These are phyloP conservation scores for Fusarium annulatum DNA, from an alignment of 2,329 filamentous ascomycete genomes.

Conservation along the genomic window DNA sequence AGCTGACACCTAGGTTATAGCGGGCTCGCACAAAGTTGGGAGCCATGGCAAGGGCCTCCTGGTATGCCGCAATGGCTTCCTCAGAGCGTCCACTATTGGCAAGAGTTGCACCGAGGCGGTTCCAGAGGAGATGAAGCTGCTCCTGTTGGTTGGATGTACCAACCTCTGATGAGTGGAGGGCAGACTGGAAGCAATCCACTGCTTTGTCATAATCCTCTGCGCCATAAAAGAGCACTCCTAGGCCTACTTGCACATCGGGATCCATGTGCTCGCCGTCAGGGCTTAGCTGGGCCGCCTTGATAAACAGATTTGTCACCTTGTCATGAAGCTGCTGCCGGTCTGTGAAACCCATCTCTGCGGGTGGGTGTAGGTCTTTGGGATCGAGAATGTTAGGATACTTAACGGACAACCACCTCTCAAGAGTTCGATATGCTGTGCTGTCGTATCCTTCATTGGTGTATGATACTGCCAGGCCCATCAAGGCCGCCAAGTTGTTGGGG, in stretches of 20 bases:
- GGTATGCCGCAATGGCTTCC: slow-evolving; percentile 96
- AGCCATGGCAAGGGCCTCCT: slow-evolving; percentile 87
- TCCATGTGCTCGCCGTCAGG: slow-evolving; percentile 97
- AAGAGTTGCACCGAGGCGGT: slow-evolving; percentile 92
- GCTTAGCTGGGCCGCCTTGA: slow-evolving; percentile 89
- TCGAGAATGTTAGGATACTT: slow-evolving; percentile 89
- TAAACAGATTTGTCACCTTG: slow-evolving; percentile 90
- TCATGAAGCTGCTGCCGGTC: slow-evolving; percentile 91
- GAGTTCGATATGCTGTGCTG: slow-evolving; percentile 92
- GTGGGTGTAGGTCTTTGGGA: slow-evolving; percentile 76
- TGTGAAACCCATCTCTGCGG: slow-evolving; percentile 91
- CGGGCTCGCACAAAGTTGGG: slow-evolving; percentile 97
- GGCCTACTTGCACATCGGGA: slow-evolving; percentile 95
- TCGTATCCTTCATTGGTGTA: slow-evolving; percentile 99
- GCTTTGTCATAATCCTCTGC: slow-evolving; percentile 98
- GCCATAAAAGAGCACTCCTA: slow-evolving; percentile 97
- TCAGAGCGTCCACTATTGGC: slow-evolving; percentile 94
- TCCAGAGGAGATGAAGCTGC: slow-evolving; percentile 96
- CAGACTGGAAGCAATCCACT: slow-evolving; percentile 96
- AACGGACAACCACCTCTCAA: slow-evolving; percentile 96
- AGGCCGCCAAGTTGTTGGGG: slow-evolving; percentile 83
- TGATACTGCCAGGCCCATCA: slow-evolving; percentile 95
- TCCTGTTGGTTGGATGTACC: slow-evolving; percentile 85
- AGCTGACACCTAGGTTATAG: slow-evolving; percentile 96
- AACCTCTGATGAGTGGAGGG: slow-evolving; percentile 85